Conservation (phyloP, 345 rosid genomes). For the Anacardium occidentale region DNA sequence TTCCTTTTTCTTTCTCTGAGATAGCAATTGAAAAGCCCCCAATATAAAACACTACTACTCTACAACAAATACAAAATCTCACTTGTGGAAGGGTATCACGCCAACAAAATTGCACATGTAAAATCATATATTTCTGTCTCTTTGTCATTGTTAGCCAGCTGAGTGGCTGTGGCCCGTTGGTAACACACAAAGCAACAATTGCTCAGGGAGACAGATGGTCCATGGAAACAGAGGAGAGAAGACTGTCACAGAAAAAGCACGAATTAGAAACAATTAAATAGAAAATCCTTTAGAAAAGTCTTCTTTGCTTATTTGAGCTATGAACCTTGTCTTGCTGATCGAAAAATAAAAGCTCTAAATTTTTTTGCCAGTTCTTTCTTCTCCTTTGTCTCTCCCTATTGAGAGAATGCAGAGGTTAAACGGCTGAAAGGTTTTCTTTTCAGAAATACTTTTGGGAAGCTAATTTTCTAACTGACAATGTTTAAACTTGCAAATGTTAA, state of each 20-base stretch:
- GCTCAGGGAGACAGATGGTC: constrained; percentile 2
- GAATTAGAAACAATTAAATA: not conserved
- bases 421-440: not conserved
- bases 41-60: constrained; percentile 6
- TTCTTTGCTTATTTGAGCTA: not conserved
- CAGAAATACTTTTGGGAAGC: not conserved
- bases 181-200: constrained; percentile 9
- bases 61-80: constrained; percentile 24
- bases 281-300: not conserved
- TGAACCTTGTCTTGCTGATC: not conserved
- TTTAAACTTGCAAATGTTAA: not conserved
- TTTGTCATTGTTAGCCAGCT: constrained; percentile 14
- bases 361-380: not conserved
- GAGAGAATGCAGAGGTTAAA: not conserved
- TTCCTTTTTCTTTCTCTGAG: not conserved
- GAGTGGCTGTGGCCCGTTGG: constrained; percentile 8
- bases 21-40: not conserved
- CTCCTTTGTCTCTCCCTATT: not conserved
- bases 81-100: constrained; percentile 31
- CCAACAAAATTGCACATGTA: constrained; percentile 22
- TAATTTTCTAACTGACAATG: not conserved
- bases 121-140: constrained; percentile 15
- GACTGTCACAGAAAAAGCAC: constrained; percentile 13
- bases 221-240: constrained; percentile 5
- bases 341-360: not conserved